These are phyloP conservation scores for Vitis rotundifolia DNA, from an alignment of 164 flowering plant species.

Conservation along the genomic window DNA sequence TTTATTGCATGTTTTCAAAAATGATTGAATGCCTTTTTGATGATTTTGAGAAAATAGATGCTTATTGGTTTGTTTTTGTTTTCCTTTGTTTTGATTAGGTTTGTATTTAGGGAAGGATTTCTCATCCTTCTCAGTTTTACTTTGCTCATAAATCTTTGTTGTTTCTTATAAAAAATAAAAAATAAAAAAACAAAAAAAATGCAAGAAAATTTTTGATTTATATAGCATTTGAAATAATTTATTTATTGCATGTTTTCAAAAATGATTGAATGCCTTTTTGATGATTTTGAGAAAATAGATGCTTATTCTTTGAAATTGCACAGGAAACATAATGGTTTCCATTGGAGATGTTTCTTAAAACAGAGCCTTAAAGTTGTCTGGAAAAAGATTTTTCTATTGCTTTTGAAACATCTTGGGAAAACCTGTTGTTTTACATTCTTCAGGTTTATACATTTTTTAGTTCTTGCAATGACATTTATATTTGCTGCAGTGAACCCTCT, in stretches of 20 bases:
- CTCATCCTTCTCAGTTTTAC: too few species aligned
- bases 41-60: background rate
- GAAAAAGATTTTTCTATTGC: background rate
- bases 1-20: background rate
- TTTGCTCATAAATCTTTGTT: too few species aligned
- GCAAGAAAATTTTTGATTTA: background rate
- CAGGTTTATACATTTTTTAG: too few species aligned
- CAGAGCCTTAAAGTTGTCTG: background rate
- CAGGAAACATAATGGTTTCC: background rate
- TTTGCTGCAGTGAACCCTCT: slow-evolving; percentile 46
- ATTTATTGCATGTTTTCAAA: background rate
- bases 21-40: too few species aligned
- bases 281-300: background rate
- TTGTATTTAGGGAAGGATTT: too few species aligned
- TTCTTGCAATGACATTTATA: background rate
- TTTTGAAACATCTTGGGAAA: background rate
- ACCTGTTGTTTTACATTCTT: background rate
- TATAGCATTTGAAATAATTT: background rate
- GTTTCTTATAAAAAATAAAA: too few species aligned
- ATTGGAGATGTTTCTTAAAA: background rate
- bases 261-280: too few species aligned
- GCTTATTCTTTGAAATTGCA: background rate
- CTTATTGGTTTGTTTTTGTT: background rate
- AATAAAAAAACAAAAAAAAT: too few species aligned
- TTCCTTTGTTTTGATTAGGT: too few species aligned